Conservation (phyloP, 78 protist genomes). For the Chrysochromulina parva region DNA sequence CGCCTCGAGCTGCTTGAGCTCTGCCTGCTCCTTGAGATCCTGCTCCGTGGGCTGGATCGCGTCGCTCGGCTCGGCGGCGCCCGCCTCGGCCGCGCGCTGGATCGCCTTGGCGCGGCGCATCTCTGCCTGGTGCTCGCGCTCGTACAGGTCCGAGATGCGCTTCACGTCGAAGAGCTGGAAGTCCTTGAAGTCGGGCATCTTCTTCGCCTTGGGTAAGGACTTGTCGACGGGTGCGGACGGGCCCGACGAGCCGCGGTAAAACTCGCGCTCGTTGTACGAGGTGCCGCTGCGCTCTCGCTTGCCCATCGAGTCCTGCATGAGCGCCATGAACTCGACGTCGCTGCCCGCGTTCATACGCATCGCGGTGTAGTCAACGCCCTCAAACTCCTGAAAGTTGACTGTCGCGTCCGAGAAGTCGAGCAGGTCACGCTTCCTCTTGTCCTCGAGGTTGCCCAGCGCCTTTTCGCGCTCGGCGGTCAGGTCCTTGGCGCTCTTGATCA, state of each 20-base stretch:
- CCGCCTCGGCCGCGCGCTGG: not conserved
- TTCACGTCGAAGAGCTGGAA: not conserved
- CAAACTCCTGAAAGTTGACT: constrained; percentile 55
- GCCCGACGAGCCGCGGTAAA: not conserved
- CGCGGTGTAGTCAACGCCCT: constrained; percentile 77
- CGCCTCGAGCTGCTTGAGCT: not conserved
- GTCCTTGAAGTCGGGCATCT: not conserved
- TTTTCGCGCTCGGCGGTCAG: constrained; percentile 47
- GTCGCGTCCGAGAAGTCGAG: not conserved
- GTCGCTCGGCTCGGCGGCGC: not conserved
- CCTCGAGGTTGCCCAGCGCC: constrained; percentile 27
- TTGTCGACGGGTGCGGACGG: not conserved
- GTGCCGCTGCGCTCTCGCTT: constrained; percentile 27
- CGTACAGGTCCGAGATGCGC: constrained; percentile 42
- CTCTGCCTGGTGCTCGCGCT: not conserved
- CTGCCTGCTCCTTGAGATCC: not conserved
- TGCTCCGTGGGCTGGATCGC: not conserved
- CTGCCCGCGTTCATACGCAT: not conserved
- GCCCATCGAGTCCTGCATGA: not conserved
- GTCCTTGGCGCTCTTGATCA: constrained; percentile 68
- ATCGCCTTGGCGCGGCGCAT: not conserved
- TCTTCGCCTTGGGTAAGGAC: not conserved
- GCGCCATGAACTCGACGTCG: not conserved
- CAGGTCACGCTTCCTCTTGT: not conserved
- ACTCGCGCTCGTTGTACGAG: constrained; percentile 12